Conservation (phyloP, 306 rosid species). For the Calophaca sinica region DNA sequence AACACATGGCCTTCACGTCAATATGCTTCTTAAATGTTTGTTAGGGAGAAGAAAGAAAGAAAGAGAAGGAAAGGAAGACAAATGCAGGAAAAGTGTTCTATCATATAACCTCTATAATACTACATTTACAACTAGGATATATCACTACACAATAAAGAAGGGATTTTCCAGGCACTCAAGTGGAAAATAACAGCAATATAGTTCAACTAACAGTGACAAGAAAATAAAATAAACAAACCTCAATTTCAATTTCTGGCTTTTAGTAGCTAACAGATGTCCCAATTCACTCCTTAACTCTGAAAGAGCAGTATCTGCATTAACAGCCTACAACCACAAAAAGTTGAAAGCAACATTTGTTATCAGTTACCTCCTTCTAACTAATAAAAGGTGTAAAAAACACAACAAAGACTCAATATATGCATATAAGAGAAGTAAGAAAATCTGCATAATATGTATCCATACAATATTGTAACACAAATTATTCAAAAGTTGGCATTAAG, state of each 20-base stretch:
- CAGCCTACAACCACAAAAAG: slow-evolving; percentile 65
- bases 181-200: slow-evolving; percentile 2
- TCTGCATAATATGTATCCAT: neutral
- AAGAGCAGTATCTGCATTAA: slow-evolving; percentile 67
- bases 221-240: slow-evolving; percentile 60
- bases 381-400: neutral
- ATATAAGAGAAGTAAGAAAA: no score
- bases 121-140: neutral
- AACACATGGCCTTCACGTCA: neutral
- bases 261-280: slow-evolving; percentile 83
- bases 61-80: neutral
- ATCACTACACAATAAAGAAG: neutral
- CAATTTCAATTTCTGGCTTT: slow-evolving; percentile 69
- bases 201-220: neutral
- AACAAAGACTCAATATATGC: neutral
- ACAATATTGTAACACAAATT: neutral
- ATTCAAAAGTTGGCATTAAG: neutral
- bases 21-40: neutral
- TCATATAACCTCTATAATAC: neutral
- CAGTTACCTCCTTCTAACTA: neutral
- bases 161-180: slow-evolving; percentile 16
- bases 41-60: no score
- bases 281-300: slow-evolving; percentile 83
- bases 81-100: neutral
- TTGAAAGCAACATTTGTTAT: slow-evolving; percentile 31